Evolutionary conservation across 2,329 filamentous ascomycete genomes (phyloP).

Genomic region (Phaeosphaeriaceae sp.): DNA sequence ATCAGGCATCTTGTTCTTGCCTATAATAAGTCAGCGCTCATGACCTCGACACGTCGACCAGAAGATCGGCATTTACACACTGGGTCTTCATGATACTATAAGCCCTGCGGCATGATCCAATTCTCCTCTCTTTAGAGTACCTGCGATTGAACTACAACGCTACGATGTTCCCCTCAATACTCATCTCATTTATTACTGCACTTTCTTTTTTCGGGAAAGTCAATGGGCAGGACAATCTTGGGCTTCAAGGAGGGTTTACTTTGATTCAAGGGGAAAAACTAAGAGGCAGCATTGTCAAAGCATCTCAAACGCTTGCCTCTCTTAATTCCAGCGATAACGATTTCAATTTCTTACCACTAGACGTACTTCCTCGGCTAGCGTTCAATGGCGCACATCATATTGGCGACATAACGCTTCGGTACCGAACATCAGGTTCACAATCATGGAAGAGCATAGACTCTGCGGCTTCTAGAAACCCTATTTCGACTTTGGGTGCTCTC

Average conservation of each 20-base stretch:
- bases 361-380: slow-evolving; percentile 56
- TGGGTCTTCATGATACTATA: too few species aligned
- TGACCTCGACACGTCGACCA: too few species aligned
- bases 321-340: slow-evolving; percentile 24
- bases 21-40: too few species aligned
- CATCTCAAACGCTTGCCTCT: slow-evolving; percentile 29
- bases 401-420: slow-evolving; percentile 64
- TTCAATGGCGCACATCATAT: slow-evolving; percentile 64
- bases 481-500: slow-evolving; percentile 34
- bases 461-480: slow-evolving; percentile 49
- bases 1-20: too few species aligned
- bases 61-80: too few species aligned
- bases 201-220: neutral
- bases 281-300: slow-evolving; percentile 22
- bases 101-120: too few species aligned
- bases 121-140: too few species aligned
- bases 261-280: slow-evolving; percentile 18
- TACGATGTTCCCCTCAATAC: too few species aligned
- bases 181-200: too few species aligned
- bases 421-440: slow-evolving; percentile 50
- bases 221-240: slow-evolving; percentile 24
- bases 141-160: too few species aligned
- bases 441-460: slow-evolving; percentile 59
- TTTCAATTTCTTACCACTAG: slow-evolving; percentile 64
- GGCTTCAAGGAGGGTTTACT: slow-evolving; percentile 24